Evolutionary conservation across 371 early-diverging fungal genomes (phyloP).

Genomic region (Mortierella sp.): DNA sequence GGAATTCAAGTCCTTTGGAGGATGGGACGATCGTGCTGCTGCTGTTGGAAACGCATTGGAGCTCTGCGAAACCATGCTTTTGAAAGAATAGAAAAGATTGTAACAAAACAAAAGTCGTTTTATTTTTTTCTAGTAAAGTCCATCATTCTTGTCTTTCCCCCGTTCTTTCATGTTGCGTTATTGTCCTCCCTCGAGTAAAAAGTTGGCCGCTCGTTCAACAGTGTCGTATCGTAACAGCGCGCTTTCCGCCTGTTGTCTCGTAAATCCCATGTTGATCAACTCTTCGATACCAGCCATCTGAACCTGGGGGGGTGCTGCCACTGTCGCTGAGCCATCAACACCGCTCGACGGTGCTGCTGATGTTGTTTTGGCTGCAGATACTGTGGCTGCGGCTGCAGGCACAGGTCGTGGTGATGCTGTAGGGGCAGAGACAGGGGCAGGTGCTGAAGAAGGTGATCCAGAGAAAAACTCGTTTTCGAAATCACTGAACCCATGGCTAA

Average conservation of each 20-base stretch:
- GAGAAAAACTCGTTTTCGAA: constrained; percentile 40
- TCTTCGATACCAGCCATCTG: constrained; percentile 57
- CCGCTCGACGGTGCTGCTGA: neutral
- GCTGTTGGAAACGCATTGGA: constrained; percentile 50
- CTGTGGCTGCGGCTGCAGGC: neutral
- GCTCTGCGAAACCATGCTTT: constrained; percentile 44
- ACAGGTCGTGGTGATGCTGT: neutral
- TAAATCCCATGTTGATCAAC: constrained; percentile 80
- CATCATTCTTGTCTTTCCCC: too few relatives aligned
- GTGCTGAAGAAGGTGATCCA: too few relatives aligned
- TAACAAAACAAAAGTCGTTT: neutral
- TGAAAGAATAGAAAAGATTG: neutral
- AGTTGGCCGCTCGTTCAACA: constrained; percentile 82
- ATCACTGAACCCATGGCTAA: constrained; percentile 29
- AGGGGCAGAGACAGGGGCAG: too few relatives aligned
- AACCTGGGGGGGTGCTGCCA: constrained; percentile 29
- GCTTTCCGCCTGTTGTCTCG: constrained; percentile 76
- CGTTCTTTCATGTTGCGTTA: too few relatives aligned
- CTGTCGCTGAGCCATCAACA: constrained; percentile 1
- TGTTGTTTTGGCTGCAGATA: neutral
- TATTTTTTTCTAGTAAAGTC: neutral
- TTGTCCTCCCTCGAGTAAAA: constrained; percentile 71
- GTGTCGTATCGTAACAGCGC: constrained; percentile 80
- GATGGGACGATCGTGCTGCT: constrained; percentile 45
- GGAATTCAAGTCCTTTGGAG: constrained; percentile 45